Evolutionary conservation across 306 rosid species (phyloP), one percentile per base, ranked within the genome.

Genomic region (Fragaria iinumae): DNA sequence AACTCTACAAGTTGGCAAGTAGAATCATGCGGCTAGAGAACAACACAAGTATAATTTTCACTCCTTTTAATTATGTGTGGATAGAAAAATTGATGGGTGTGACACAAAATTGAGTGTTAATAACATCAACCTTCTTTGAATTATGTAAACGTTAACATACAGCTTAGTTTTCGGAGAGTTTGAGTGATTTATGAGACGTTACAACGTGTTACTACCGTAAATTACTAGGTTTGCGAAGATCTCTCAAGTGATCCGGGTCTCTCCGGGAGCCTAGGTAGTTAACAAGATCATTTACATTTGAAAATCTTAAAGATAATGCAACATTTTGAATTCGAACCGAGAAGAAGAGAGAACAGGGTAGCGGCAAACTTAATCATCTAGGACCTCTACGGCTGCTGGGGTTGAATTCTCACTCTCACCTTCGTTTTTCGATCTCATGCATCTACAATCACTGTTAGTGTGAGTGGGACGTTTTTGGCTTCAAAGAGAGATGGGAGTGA

Each of bases 401-500:
- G 4, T 49, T 16, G 1, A 14, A 14, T 41, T 41, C 44, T 6
- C 11, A 41, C 44, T 41, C 55, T 53, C 25, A 5, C 23, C 23
- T 20, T 8, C 27, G 12, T 38, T 38, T 38, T 53, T 53, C 60
- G 2, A 20, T 53, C 60, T 53, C 25, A 32, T 32, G 34, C 34
- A 6, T 20, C 27, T 53, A 20, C 11, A n/a, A 53, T 53, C 59
- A 18, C 4, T 20, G 25, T 53, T 53, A 20, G 23, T 20, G 27
- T 20, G 60, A 55, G 12, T 55, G 60, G 60, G 60, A n/a, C 27
- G 1, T 55, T 55, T n/a, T 55, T n/a, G 25, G 27, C 25, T 20
- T 55, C 62, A 56, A 56, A 56, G 62, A 56, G 62, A 56, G 62
- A 52, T 52, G 23, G 59, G 11, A 52, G 59, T 52, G 59, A 52